phyloP scores from a whole-genome alignment of 1,284 basidiomycete species.

The Ustilago vetiveriae region DNA sequence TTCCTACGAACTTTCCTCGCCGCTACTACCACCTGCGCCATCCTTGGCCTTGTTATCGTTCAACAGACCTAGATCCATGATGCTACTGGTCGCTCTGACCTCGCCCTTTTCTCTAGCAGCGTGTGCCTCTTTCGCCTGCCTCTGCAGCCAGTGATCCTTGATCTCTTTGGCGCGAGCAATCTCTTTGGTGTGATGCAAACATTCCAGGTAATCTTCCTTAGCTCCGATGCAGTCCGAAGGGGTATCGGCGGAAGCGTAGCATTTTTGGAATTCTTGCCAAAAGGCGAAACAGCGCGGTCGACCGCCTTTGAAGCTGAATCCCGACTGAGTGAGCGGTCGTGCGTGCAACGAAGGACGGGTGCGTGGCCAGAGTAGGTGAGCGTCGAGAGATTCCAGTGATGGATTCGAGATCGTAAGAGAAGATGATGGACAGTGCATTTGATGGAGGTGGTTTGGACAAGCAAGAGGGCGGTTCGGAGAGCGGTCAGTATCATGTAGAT shows the following conservation, averaged over 20 bases:
- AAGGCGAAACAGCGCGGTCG: constrained; percentile 88
- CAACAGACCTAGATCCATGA: constrained; percentile 56
- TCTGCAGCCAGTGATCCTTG: constrained; percentile 59
- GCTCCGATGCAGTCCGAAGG: constrained; percentile 79
- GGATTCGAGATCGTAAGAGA: too few species aligned
- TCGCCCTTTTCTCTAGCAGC: constrained; percentile 56
- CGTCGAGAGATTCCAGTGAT: not conserved
- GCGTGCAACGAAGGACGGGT: too few species aligned
- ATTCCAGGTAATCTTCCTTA: constrained; percentile 91
- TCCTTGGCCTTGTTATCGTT: constrained; percentile 14
- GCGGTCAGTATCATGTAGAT: too few species aligned
- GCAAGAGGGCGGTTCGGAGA: too few species aligned
- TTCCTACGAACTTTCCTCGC: constrained; percentile 2
- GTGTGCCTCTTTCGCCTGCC: constrained; percentile 52
- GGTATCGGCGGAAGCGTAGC: constrained; percentile 83
- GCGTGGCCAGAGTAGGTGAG: too few species aligned
- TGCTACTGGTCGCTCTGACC: constrained; percentile 51
- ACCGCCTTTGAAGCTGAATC: constrained; percentile 78
- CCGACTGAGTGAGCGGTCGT: constrained; percentile 68
- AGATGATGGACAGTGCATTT: too few species aligned
- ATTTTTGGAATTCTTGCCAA: constrained; percentile 83
- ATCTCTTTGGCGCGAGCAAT: constrained; percentile 59
- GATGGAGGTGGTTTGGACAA: too few species aligned
- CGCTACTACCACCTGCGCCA: not conserved
- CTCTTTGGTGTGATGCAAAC: constrained; percentile 88